These are phyloP conservation scores for Fusarium torreyae DNA, from an alignment of 2,329 filamentous ascomycete genomes.

Conservation along the genomic window DNA sequence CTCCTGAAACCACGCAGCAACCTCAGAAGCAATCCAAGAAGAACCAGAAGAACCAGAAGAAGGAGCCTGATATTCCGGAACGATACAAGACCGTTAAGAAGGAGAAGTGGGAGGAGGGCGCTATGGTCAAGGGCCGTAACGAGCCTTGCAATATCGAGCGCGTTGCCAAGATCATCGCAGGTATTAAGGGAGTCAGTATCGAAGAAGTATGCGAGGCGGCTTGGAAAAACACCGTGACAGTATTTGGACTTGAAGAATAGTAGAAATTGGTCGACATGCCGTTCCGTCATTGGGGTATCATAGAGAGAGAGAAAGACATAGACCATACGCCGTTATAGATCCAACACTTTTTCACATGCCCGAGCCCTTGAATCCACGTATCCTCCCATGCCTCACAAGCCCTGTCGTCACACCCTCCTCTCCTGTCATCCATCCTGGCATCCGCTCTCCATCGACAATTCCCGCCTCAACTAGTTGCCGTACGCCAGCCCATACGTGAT, in stretches of 20 bases:
- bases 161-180: conserved; percentile 90
- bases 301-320: conserved; percentile 49
- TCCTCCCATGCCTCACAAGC: conserved; percentile 76
- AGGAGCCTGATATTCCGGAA: conserved; percentile 76
- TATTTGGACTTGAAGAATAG: conserved; percentile 77
- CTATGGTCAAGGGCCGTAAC: conserved; percentile 95
- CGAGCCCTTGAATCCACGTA: conserved; percentile 71
- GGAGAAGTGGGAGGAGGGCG: conserved; percentile 90
- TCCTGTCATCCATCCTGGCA: conserved; percentile 94
- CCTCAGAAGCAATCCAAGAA: conserved; percentile 61
- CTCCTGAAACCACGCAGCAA: conserved; percentile 43
- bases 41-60: conserved; percentile 71
- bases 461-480: conserved; percentile 83
- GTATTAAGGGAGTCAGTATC: conserved; percentile 83
- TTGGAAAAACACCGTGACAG: conserved; percentile 84
- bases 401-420: conserved; percentile 86
- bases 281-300: conserved; percentile 51
- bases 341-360: conserved; percentile 59
- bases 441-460: conserved; percentile 79
- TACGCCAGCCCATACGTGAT: conserved; percentile 86
- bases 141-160: conserved; percentile 90
- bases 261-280: conserved; percentile 33
- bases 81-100: conserved; percentile 92
- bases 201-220: conserved; percentile 89
- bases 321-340: conserved; percentile 42